Evolutionary conservation across 768 basidiomycete genomes (phyloP).

Genomic region (Cubamyces lactineus): DNA sequence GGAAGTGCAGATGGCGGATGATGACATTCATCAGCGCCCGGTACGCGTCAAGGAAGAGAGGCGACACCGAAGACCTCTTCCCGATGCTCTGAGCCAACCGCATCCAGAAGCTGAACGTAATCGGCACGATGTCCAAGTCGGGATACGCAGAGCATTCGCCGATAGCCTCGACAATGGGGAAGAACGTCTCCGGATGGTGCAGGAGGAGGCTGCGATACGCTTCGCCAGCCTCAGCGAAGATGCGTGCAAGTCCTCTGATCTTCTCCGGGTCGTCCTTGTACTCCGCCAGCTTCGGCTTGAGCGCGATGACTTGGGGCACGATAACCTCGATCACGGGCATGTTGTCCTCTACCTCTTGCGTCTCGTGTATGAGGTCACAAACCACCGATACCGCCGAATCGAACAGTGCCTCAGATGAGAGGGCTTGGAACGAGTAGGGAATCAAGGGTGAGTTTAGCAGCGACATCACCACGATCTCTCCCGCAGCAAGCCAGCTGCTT

Average conservation of each 20-base stretch:
- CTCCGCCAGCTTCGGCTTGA: conserved; percentile 63
- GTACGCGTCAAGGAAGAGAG: conserved; percentile 84
- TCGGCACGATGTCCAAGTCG: conserved; percentile 94
- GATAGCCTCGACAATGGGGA: conserved; percentile 94
- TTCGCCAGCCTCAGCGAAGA: conserved; percentile 98
- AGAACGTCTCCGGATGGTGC: conserved; percentile 89
- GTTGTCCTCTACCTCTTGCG: conserved; percentile 95
- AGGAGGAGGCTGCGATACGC: conserved; percentile 89
- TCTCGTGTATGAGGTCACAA: conserved; percentile 96
- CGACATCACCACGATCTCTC: conserved; percentile 69
- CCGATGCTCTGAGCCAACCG: conserved; percentile 88
- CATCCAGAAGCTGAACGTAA: conserved; percentile 99
- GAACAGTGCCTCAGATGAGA: conserved; percentile 85
- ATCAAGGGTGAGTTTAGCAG: conserved; percentile 83
- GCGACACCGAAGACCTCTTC: conserved; percentile 70
- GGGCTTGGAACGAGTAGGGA: conserved; percentile 79
- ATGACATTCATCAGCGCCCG: conserved; percentile 82
- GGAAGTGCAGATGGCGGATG: conserved; percentile 91
- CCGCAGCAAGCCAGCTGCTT: conserved; percentile 85
- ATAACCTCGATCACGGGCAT: conserved; percentile 87
- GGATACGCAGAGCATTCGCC: conserved; percentile 89
- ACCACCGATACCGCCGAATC: conserved; percentile 91
- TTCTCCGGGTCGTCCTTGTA: conserved; percentile 81
- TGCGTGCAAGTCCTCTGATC: conserved; percentile 85
- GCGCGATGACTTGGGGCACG: conserved; percentile 80